Base-by-base conservation (phyloP, 1,284 basidiomycete species). In the Polyporus tsugae region DNA sequence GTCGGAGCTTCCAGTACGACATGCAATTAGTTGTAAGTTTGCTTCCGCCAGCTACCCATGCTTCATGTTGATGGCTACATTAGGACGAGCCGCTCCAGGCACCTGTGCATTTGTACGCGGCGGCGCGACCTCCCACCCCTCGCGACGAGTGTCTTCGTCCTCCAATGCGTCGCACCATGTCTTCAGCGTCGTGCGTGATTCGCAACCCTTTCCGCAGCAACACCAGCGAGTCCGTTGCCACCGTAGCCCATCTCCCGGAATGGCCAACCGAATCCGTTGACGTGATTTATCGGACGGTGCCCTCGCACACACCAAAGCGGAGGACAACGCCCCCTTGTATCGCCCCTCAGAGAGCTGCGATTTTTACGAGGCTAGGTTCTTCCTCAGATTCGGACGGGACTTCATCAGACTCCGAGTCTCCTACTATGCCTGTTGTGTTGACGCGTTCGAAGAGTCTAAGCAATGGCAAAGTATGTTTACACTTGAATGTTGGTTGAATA, bases 151-250 rank as follows among this genome's bases (percentile, higher is more conserved):
- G 42, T 3, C 39, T 60, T 13, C 62, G 67, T 17, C 70, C 70
- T n/a, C 38, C 33, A 6, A 65, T 68, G 46, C 53, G 58, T 33
- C 68, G 61, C 13, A 29, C 58, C 22, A 1, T 17, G 4, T 64
- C 63, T 11, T 44, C 57, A 9, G 19, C 19, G 11, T 69, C 70
- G 6, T 62, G 49, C 44, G 66, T 65, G 22, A 36, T 72, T 17
- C 70, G 66, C 38, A 72, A 72, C 39, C 70, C 70, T 0, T 72
- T 72, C 59, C 68, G 68, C 22, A 69, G 39, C 42, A 44, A 62
- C 25, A 69, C 70, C n/a, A 49, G 3, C 62, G 70, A 72, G 4
- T 67, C 70, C 0, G 3, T 64, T 4, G 22, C 42, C 4, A 69
- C 66, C 42, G 6, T 62, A 1, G 13, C 10, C 29, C 38, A 41